Evolutionary conservation across 1,284 basidiomycete genomes (phyloP).

Genomic region (Leccinum discolor): DNA sequence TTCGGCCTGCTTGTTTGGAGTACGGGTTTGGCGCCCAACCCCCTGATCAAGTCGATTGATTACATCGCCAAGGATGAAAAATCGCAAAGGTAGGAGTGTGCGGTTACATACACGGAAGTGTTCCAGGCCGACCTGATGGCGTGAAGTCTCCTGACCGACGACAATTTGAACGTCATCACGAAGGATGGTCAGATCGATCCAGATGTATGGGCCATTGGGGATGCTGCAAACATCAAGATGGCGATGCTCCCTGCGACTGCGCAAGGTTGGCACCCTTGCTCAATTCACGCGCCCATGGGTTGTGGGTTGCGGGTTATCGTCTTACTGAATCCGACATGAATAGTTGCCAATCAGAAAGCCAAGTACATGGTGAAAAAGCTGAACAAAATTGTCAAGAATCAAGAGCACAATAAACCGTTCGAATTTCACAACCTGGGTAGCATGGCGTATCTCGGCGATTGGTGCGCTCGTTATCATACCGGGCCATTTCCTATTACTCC

Average conservation of each 20-base stretch:
- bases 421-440: constrained; percentile 73
- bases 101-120: constrained; percentile 5
- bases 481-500: constrained; percentile 1
- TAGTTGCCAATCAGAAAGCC: constrained; percentile 83
- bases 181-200: constrained; percentile 60
- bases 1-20: constrained; percentile 88
- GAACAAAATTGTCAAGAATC: constrained; percentile 57
- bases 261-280: constrained; percentile 51
- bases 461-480: constrained; percentile 41
- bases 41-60: constrained; percentile 63
- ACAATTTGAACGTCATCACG: constrained; percentile 61
- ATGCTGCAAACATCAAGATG: constrained; percentile 65
- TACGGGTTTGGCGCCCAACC: constrained; percentile 82
- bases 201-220: constrained; percentile 85
- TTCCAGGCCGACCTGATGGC: constrained; percentile 9
- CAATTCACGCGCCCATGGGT: constrained; percentile 14
- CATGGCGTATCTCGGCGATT: constrained; percentile 81
- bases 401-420: constrained; percentile 49
- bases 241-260: constrained; percentile 81
- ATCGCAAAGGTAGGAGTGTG: constrained; percentile 52
- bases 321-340: constrained; percentile 14
- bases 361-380: constrained; percentile 72
- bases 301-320: constrained; percentile 30
- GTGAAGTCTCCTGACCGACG: constrained; percentile 59
- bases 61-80: constrained; percentile 65